These are phyloP conservation scores for Hyaloperonospora brassicae DNA, from an alignment of 352 stramenopile species.

Conservation along the genomic window DNA sequence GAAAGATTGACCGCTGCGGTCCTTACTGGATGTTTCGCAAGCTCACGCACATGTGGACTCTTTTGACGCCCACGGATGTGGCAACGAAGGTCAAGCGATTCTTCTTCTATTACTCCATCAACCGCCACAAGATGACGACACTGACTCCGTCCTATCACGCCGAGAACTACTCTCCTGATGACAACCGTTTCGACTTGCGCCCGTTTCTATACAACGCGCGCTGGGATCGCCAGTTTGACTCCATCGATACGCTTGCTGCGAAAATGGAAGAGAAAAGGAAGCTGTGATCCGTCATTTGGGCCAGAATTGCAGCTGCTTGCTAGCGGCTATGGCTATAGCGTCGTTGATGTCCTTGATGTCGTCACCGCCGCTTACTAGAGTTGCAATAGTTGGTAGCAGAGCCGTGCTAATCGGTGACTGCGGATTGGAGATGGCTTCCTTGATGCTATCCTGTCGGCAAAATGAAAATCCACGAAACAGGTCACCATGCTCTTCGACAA, in stretches of 20 bases:
- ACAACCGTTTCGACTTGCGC: conserved; percentile 98
- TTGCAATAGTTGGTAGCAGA: conserved; percentile 30
- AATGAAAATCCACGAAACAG: conserved; percentile 77
- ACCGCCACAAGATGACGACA: conserved; percentile 99
- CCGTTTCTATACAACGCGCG: conserved; percentile 96
- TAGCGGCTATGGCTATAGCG: conserved; percentile 24
- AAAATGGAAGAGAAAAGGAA: conserved; percentile 75
- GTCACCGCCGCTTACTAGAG: conserved; percentile 27
- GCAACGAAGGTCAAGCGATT: conserved; percentile 94
- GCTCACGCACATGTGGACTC: conserved; percentile 80
- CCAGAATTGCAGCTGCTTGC: conserved; percentile 17
- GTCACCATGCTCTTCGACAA: conserved; percentile 37
- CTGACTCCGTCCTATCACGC: conserved; percentile 98
- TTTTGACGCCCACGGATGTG: conserved; percentile 68
- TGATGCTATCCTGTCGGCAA: conserved; percentile 40
- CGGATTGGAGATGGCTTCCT: conserved; percentile 19
- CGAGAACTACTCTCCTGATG: conserved; percentile 97
- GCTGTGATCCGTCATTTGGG: conserved; percentile 19
- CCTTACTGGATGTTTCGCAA: conserved; percentile 92
- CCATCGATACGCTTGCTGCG: conserved; percentile 88
- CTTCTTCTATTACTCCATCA: conserved; percentile 97
- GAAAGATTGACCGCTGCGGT: conserved; percentile 95
- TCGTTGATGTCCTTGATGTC: conserved; percentile 34
- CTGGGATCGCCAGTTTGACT: conserved; percentile 93
- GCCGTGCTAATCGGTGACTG: conserved; percentile 26